Evolutionary conservation across 371 early-diverging fungal species (phyloP).

Genomic region (Apophysomyces variabilis): DNA sequence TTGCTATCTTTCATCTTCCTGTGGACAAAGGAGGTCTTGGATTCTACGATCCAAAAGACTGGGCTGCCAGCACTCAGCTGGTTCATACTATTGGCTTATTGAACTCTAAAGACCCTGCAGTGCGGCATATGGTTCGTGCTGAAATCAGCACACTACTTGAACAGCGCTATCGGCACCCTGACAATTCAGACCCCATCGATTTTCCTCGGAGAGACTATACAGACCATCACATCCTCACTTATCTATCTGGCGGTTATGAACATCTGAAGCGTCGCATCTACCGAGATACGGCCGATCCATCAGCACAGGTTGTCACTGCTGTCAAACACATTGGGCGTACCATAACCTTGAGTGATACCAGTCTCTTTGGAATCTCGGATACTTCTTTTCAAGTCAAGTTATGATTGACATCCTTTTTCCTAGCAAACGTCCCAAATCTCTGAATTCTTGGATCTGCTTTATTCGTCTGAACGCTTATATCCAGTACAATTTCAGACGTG

Average conservation of each 20-base stretch:
- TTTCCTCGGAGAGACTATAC: not conserved
- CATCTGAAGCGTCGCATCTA: slow-evolving; percentile 3
- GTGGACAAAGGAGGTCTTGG: not conserved
- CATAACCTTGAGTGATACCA: not conserved
- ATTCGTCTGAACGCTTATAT: too few species aligned
- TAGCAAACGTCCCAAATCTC: too few species aligned
- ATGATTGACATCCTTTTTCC: too few species aligned
- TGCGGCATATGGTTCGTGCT: not conserved
- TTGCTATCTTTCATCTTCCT: not conserved
- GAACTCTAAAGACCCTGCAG: not conserved
- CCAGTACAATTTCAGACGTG: too few species aligned
- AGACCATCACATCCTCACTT: slow-evolving; percentile 3
- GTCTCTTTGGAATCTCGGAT: not conserved
- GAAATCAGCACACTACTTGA: slow-evolving; percentile 1
- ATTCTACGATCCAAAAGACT: not conserved
- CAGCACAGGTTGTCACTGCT: not conserved
- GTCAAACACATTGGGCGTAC: not conserved
- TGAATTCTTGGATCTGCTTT: too few species aligned
- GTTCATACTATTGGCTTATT: not conserved
- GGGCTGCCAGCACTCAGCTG: slow-evolving; percentile 4
- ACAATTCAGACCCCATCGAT: not conserved
- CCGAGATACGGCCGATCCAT: slow-evolving; percentile 5
- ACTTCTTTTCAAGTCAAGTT: too few species aligned
- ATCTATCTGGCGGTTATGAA: slow-evolving; percentile 5
- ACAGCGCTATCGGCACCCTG: not conserved